Evolutionary conservation across 1,284 basidiomycete species (phyloP), one percentile per base, ranked within the genome.

Genomic region (Boletus sp.): DNA sequence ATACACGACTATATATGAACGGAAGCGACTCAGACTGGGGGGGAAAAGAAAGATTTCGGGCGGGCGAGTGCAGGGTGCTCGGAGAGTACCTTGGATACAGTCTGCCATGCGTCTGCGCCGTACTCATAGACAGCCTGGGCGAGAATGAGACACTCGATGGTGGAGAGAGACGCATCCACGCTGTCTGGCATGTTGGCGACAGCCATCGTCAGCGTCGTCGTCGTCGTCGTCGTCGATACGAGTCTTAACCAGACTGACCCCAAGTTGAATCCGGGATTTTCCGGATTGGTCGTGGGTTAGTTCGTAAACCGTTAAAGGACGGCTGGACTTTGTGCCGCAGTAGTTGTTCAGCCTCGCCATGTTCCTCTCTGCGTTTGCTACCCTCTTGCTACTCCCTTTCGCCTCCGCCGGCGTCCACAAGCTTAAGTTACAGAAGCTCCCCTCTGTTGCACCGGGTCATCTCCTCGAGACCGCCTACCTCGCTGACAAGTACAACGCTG

Each of bases 371-470:
- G 71, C 79, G 41, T 69, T 84, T 56, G 65, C 72, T 27, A 68
- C 75, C 5, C 69, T 88, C 54, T 68, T 79, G 45, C 76, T 91
- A 61, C 73, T 91, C 54, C 81, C 89, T 48, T 77, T 88, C 60
- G 77, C 80, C 56, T 82, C 84, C 25, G 79, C 78, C 43, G 80
- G 79, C 57, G 74, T 91, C 5, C 84, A 89, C 75, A 91, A 80
- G 67, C 80, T 94, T 68, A 92, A 91, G 69, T 82, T 95, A 41
- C 80, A 90, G 70, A 95, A 94, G 72, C 68, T 93, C 8, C 75
- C 85, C 25, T 74, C 78, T 29, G 72, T 77, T 8, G 61, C 74
- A 17, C 74, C 70, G 56, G 84, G 84, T 58, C 84, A 87, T 39
- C 69, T 77, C 43, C 74, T 88, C 49, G 90, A 94, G 74, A 81